Evolutionary conservation across 345 rosid species (phyloP), one percentile per base, ranked within the genome.

Genomic region (Reutealis trisperma): DNA sequence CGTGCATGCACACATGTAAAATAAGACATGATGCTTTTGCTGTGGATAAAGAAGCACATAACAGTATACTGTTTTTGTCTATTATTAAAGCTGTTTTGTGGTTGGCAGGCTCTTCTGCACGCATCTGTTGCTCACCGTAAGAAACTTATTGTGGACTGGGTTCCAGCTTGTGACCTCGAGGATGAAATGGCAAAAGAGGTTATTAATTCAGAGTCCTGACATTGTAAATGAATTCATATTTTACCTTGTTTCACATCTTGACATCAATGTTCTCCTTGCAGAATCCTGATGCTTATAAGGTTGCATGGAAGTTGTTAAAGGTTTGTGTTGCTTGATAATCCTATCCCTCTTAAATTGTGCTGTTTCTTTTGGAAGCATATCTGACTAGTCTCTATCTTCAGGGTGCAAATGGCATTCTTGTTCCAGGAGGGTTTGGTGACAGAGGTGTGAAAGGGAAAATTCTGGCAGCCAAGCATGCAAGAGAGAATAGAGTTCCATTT

Each of bases 391-490:
- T 71, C 52, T 27, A 44, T 75, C 63, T 63, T 80, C 87, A 95
- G 99, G 90, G 88, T 74, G 97, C 97, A 66, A 88, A 93, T 80
- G 95, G 98, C 75, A 80, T 94, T 78, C 83, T 96, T 67, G 90
- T 96, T 82, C 99, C 99, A 59, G 99, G 98, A 83, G 99, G 99
- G 27, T 96, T 96, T 89, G 99, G 98, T 76, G 97, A 92, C 80
- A 94, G 98, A 75, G 99, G 99, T 37, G 97, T 96, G 74, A 76
- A 82, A 64, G 99, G 99, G 83, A 96, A 94, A 96, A 92, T 92
- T 81, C 84, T 96, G 78, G 97, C 99, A 63, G 94, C 98, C 37
- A 94, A 90, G 79, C 90, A 91, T 85, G 97, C 97, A 55, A 90
- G 98, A 83, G 94, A 96, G 85, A 89, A 90, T 72, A 90, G 87